Evolutionary conservation across 345 rosid genomes (phyloP), one percentile per base, ranked within the genome.

Genomic region (Gynandropsis gynandra): DNA sequence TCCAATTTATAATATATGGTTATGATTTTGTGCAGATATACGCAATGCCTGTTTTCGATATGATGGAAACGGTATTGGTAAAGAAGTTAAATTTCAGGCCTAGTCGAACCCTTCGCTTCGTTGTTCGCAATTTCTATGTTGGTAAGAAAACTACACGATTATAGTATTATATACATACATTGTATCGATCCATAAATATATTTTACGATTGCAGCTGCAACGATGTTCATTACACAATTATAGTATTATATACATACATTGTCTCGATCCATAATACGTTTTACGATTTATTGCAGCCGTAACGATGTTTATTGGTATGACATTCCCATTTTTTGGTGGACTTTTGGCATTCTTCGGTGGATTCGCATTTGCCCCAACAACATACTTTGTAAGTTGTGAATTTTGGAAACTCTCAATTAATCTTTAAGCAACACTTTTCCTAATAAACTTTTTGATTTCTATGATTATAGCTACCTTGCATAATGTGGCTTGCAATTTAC

Each of bases 301-400:
- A 14, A 85, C 95, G 7, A 77, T 85, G 89, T 85, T 85, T 19
- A 7, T 79, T n/a, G 95, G 19, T 55, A 69, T 85, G 31, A 77
- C 80, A 19, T 77, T 85, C 78, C 95, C 89, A 5, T 85, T 85
- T 78, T 81, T 85, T 34, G 75, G 78, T 7, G 87, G 80, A 11
- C 75, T 85, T 45, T 75, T 81, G 11, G 61, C 67, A 15, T 85
- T 81, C 55, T 81, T 84, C 10, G 94, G 94, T 44, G 89, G 94
- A 66, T 84, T 84, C 46, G 86, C 86, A 40, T 84, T 85, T 65
- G 95, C 89, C 15, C 89, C 89, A 14, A 85, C 95, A 10, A 74
- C 95, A 47, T 85, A 82, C 58, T 81, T 68, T 39, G 94, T 85
- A 74, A 79, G 89, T 10, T 21, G 16, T 12, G 31, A 43, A 10